phyloP scores from a whole-genome alignment of 2,329 filamentous ascomycete genomes.

The Aureobasidium sp. region DNA sequence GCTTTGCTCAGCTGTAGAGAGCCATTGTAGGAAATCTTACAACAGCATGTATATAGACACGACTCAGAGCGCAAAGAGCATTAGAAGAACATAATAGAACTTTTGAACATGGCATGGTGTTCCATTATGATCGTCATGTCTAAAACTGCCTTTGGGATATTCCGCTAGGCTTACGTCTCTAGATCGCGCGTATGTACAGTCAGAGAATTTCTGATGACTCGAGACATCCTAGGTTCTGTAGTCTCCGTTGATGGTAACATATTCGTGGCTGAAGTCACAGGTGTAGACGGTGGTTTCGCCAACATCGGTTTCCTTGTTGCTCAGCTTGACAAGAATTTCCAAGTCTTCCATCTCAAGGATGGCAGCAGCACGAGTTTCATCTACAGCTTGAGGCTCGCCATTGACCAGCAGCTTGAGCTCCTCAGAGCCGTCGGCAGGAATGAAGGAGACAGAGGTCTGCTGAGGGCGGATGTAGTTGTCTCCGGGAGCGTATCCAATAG shows the following conservation, averaged over 20 bases:
- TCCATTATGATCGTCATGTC: background rate
- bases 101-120: too few species aligned
- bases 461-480: constrained; percentile 59
- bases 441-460: constrained; percentile 69
- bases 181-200: background rate
- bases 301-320: constrained; percentile 37
- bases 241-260: constrained; percentile 63
- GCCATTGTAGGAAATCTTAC: background rate
- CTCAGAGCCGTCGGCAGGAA: constrained; percentile 67
- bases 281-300: constrained; percentile 68
- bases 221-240: constrained; percentile 44
- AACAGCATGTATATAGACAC: background rate
- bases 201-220: background rate
- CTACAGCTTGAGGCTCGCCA: constrained; percentile 71
- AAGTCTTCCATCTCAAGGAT: constrained; percentile 72
- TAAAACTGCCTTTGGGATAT: background rate
- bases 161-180: background rate
- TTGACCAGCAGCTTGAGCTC: constrained; percentile 71
- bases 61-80: background rate
- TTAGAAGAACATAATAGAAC: background rate
- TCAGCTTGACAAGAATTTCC: constrained; percentile 68
- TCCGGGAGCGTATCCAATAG: constrained; percentile 72
- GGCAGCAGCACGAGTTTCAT: constrained; percentile 68
- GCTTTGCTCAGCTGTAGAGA: constrained; percentile 41
- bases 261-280: constrained; percentile 82